Evolutionary conservation across 2,329 filamentous ascomycete species (phyloP), one percentile per base, ranked within the genome.

Genomic region (Nothophaeocryptopus gaeumannii): DNA sequence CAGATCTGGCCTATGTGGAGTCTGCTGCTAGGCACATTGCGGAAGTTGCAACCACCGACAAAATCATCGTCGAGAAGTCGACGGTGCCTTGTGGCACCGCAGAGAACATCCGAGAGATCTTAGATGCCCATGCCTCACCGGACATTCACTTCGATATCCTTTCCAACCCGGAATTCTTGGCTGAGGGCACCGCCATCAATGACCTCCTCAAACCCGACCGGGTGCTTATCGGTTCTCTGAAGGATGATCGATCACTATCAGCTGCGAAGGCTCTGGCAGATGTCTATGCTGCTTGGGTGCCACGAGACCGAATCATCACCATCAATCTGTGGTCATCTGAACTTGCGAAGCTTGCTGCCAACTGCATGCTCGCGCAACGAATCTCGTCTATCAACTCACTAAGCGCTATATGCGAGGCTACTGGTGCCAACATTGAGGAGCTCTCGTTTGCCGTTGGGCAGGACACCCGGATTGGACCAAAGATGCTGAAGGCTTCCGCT

Each of bases 351-450:
- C 78, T 92, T 0, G 86, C 85, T 0, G 85, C 87, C 50, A 92
- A 92, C 68, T 85, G 86, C 2, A 83, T 92, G 79, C 76, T 92
- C 8, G 88, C 88, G 1, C 88, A 92, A 71, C 79, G 87, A 43
- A 87, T 92, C 62, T 86, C 82, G 64, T 88, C 83, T 69, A 89
- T 92, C 72, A 92, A 91, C 70, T 84, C 85, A 10, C 80, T 92
- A 51, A 86, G 84, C n/a, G 85, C 86, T 3, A 82, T 92, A 29
- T 92, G 88, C 66, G 88, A 91, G 69, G 79, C 79, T 54, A 86
- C 84, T 0, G 86, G 86, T 12, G 88, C 87, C 10, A 82, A 89
- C 60, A 79, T 91, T n/a, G 78, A 84, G 54, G 85, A 90, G 68
- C 79, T 92, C 2, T 78, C 85, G 11, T 73, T 74, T 32, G 81